A percentile compares a stretch with the other conserved stretches of the same genome.
Conservation (phyloP, 345 rosid species). For the Pseudoturritis turrita region DNA sequence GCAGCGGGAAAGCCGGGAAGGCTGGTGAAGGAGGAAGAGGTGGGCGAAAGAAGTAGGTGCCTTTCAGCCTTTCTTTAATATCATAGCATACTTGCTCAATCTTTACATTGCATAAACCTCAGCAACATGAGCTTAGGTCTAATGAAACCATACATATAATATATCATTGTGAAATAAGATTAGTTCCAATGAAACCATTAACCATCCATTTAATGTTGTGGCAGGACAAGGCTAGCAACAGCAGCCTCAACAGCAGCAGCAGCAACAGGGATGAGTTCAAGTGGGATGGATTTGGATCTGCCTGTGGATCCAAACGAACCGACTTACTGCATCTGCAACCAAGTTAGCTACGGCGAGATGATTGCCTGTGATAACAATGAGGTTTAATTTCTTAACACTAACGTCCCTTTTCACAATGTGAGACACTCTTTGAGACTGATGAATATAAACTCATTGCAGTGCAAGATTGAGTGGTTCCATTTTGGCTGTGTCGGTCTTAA, state of each 20-base stretch:
- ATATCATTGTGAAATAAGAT: background rate
- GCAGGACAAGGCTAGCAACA: conserved; percentile 70
- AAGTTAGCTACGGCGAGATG: conserved; percentile 98
- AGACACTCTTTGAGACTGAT: background rate
- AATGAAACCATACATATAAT: background rate
- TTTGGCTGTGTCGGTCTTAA: conserved; percentile 89
- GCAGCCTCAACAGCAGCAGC: conserved; percentile 41
- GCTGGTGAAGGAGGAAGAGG: conserved; percentile 77
- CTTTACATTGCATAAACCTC: background rate
- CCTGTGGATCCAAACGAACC: conserved; percentile 99
- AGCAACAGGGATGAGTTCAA: conserved; percentile 52
- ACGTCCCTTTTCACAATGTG: background rate
- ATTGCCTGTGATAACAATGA: conserved; percentile 89
- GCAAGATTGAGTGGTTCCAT: conserved; percentile 99
- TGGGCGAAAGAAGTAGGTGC: conserved; percentile 85
- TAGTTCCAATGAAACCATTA: background rate
- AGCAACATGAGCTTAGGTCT: background rate
- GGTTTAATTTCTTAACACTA: conserved; percentile 27
- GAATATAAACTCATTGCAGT: conserved; percentile 40
- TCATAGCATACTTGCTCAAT: background rate
- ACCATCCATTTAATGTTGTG: conserved; percentile 4
- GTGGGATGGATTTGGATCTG: conserved; percentile 78
- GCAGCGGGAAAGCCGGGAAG: conserved; percentile 58
- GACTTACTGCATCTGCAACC: conserved; percentile 89
- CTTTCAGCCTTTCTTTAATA: conserved; percentile 3